Base-by-base conservation (phyloP, 257 asterid species). In the Salvia hispanica region DNA sequence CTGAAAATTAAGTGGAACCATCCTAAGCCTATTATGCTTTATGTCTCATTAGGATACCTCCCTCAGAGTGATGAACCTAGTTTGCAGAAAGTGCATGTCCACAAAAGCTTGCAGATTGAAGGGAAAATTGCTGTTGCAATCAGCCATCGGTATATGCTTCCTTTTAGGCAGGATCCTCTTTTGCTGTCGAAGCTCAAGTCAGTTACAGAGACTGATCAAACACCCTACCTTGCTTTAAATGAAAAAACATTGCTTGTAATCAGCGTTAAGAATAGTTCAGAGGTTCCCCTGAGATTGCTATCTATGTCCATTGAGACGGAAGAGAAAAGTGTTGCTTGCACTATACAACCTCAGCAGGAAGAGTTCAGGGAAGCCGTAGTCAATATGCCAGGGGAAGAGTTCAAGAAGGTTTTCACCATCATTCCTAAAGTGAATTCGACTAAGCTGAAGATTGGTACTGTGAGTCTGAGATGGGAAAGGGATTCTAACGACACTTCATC, bases 1-100 rank as follows among this genome's bases (percentile, higher is more conserved):
- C 90, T 94, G 63, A 84, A 88, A 75, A 94, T 94, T 65, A 86
- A 79, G 81, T 94, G 99, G 99, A 88, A 91, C 71, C 96, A 96
- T 44, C 96, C 99, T 37, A 94, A 94, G 81, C 99, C 99, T 34
- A 75, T 94, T 67, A 88, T 94, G 97, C 84, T 94, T 39, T 94
- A 84, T 53, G 97, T 87, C 75, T 94, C 99, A 12, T 73, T 94
- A 78, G 93, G 97, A 70, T 94, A 94, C 79, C 78, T 70, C 69
- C 87, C 95, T 69, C 78, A 78, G 71, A 68, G 69, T n/a, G 79
- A 77, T 18, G 97, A 91, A 70, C 70, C 79, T 58, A 82, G 78
- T 74, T 57, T 79, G 66, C 97, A 86, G 79, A 94, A 84, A 83
- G 95, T 82, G 73, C 96, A 91, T 50, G 96, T 94, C 36, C 99